A percentile compares a stretch with the other conserved stretches of the same genome.
These are phyloP conservation scores for Entamoeba moshkovskii DNA, from an alignment of 208 protist species.

Conservation along the genomic window DNA sequence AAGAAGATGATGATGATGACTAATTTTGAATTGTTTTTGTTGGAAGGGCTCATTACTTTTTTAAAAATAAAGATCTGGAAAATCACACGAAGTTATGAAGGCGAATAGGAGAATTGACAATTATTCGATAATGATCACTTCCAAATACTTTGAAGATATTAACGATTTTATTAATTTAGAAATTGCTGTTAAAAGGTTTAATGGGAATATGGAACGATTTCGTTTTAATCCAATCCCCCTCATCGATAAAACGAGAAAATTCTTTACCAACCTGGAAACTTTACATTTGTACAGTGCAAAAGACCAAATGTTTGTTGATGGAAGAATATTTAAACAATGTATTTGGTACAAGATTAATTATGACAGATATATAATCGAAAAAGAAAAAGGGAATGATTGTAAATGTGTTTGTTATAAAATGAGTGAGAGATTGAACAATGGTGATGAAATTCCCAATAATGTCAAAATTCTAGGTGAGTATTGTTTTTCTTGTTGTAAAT, in stretches of 20 bases:
- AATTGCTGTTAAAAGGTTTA: not conserved
- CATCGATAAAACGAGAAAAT: not conserved
- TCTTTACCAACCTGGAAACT: not conserved
- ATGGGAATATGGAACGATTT: not conserved
- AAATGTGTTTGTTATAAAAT: not conserved
- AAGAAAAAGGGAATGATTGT: not conserved
- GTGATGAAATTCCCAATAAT: not conserved
- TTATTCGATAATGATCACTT: not conserved
- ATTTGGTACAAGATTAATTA: not conserved
- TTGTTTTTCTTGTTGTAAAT: not conserved
- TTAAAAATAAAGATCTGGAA: no score
- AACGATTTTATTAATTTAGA: not conserved
- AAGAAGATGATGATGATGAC: not conserved
- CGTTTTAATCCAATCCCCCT: not conserved
- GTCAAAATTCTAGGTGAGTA: not conserved
- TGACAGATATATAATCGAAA: not conserved
- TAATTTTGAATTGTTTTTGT: no score
- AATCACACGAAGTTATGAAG: no score
- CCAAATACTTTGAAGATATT: not conserved
- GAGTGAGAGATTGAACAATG: not conserved
- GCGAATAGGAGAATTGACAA: no score
- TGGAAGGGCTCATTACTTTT: no score
- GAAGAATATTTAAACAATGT: not conserved
- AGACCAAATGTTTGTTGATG: not conserved
- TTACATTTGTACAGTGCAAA: not conserved